A percentile compares a stretch with the other conserved stretches of the same genome.
Conservation (phyloP, 78 protist genomes). For the Bigelowiella natans region DNA sequence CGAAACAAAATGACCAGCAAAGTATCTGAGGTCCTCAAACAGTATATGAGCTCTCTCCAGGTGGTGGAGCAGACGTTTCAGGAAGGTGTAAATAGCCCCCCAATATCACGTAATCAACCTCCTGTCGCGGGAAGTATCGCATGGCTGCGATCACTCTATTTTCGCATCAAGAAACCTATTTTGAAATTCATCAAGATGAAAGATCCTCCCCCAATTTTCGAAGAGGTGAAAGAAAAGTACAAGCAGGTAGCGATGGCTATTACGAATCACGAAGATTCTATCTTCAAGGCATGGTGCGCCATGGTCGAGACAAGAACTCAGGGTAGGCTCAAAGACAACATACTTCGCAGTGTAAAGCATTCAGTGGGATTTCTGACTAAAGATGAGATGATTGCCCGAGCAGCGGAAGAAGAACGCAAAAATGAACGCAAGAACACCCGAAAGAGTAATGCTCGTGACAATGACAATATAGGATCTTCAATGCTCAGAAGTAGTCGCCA, state of each 20-base stretch:
- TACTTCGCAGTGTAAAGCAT: not conserved
- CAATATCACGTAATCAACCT: constrained; percentile 59
- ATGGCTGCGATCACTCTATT: constrained; percentile 58
- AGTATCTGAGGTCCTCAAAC: constrained; percentile 19
- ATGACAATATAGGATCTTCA: too few relatives aligned
- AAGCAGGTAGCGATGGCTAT: not conserved
- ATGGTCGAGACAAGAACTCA: not conserved
- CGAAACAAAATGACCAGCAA: constrained; percentile 54
- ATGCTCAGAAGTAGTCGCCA: too few relatives aligned
- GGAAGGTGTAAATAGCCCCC: constrained; percentile 45
- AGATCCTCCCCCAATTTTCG: not conserved
- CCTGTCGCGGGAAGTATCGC: constrained; percentile 71
- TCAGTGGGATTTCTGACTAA: not conserved
- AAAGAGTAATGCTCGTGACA: too few relatives aligned
- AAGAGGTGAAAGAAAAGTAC: not conserved
- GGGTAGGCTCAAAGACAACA: not conserved
- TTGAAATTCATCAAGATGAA: constrained; percentile 35
- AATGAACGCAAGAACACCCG: too few relatives aligned
- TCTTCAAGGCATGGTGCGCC: not conserved
- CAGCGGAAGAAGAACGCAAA: not conserved
- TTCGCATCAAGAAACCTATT: constrained; percentile 57
- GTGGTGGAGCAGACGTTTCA: constrained; percentile 34
- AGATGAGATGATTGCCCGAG: not conserved
- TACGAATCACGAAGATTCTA: not conserved
- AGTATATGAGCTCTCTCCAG: constrained; percentile 24